phyloP scores from a whole-genome alignment of 164 flowering plant species.

The Dillenia suffruticosa region DNA sequence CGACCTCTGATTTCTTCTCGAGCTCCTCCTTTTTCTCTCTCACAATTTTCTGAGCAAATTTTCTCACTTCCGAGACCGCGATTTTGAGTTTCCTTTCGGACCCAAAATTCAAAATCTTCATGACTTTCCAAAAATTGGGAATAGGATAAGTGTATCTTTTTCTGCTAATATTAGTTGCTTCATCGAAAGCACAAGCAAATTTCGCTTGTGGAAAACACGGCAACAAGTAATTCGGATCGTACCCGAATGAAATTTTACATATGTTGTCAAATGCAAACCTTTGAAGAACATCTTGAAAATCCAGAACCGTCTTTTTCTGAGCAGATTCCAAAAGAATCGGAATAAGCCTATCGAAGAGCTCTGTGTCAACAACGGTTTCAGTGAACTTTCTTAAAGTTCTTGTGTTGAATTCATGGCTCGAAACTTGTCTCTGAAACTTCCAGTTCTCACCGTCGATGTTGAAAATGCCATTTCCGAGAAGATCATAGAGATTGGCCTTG shows the following conservation, averaged over 20 bases:
- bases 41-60: constrained; percentile 10
- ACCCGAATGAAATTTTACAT: constrained; percentile 24
- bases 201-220: constrained; percentile 15
- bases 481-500: constrained; percentile 5
- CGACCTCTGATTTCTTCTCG: constrained; percentile 3
- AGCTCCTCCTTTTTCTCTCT: constrained; percentile 9
- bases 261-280: constrained; percentile 27
- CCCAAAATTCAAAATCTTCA: constrained; percentile 21
- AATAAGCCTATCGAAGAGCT: constrained; percentile 17
- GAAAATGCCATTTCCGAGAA: constrained; percentile 28
- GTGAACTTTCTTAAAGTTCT: constrained; percentile 22
- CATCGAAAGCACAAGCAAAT: constrained; percentile 24
- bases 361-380: constrained; percentile 23
- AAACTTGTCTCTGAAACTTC: constrained; percentile 25
- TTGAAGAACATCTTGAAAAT: constrained; percentile 23
- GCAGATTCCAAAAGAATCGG: constrained; percentile 15
- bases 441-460: constrained; percentile 22
- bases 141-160: constrained; percentile 1
- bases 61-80: constrained; percentile 5
- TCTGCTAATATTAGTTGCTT: constrained; percentile 5
- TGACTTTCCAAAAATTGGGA: constrained; percentile 21
- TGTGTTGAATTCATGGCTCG: constrained; percentile 27
- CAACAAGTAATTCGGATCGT: constrained; percentile 18
- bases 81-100: constrained; percentile 28
- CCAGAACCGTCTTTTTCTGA: constrained; percentile 7